phyloP scores from a whole-genome alignment of 805 yeast species.

The Pichia exigua region DNA sequence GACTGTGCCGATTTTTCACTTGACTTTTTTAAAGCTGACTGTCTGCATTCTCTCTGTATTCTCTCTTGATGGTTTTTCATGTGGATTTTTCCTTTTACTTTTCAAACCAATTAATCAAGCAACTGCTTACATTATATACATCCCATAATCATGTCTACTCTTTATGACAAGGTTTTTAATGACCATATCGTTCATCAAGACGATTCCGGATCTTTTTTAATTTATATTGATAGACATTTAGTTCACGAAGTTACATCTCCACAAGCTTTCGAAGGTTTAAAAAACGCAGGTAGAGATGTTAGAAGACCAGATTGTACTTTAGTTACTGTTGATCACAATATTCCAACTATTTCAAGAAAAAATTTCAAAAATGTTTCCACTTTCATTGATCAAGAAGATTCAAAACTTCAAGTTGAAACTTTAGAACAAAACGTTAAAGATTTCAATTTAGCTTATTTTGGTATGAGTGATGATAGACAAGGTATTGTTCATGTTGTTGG shows the following conservation, averaged over 20 bases:
- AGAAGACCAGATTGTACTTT: constrained; percentile 90
- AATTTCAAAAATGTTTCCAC: constrained; percentile 64
- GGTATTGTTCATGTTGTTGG: constrained; percentile 99
- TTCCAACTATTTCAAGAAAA: constrained; percentile 87
- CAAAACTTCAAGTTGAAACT: constrained; percentile 86
- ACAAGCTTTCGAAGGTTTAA: constrained; percentile 95
- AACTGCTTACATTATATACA: not conserved
- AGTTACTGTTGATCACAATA: constrained; percentile 95
- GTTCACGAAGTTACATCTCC: constrained; percentile 99
- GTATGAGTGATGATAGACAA: constrained; percentile 91
- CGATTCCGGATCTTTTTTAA: constrained; percentile 75
- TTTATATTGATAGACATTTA: constrained; percentile 93
- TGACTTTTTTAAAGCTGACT: not conserved
- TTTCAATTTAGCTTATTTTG: constrained; percentile 86
- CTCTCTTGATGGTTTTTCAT: not conserved
- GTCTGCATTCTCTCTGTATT: not conserved
- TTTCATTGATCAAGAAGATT: constrained; percentile 85
- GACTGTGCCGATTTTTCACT: not conserved
- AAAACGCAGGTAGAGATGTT: constrained; percentile 77
- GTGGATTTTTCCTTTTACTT: not conserved
- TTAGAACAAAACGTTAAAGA: constrained; percentile 87
- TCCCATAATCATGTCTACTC: constrained; percentile 38
- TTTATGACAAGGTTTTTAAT: constrained; percentile 93
- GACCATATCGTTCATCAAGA: constrained; percentile 91
- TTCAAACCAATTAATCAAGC: not conserved